Base-by-base conservation (phyloP, 805 yeast species). In the Schwanniomyces occidentalis region DNA sequence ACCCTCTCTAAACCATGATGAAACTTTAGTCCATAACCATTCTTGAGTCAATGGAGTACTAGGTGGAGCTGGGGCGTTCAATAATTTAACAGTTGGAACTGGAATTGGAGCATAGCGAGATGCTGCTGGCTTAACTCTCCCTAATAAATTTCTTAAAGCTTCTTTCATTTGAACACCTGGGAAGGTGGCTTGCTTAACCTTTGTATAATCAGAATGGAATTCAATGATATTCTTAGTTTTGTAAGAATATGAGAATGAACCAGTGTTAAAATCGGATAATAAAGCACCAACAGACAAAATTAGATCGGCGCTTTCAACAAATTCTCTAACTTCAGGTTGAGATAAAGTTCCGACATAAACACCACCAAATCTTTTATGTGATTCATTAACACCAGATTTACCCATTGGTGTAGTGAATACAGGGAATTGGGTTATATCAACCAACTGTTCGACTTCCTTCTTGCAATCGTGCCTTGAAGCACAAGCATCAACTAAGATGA, bases 381-480 rank as follows among this genome's bases (percentile, higher is more conserved):
- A 71, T 65, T 86, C 95, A 61, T 83, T 80, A 49, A 85, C 77
- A 16, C 78, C 71, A 41, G 88, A 83, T 64, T 86, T 86, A 64
- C 95, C 95, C 93, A 86, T 85, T 51, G 95, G 95, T 35, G 95
- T 87, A 37, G 82, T 82, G 62, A 78, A 86, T 31, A 83, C 82
- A 29, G 93, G 91, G 79, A 80, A 85, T 58, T 82, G 78, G 32
- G 95, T 84, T 40, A 66, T 58, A 37, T 76, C 75, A 32, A 82
- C 81, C 56, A 86, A 73, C 48, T 71, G 63, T 42, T 64, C 68
- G 41, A 85, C 82, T 61, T 81, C 86, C n/a, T 61, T 61, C 54
- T 71, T 73, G 45, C 81, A 84, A 46, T 71, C 69, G 65, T 86
- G 95, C 66, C 95, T 76, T 31, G 82, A 67, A 41, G 90, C 87